phyloP scores from a whole-genome alignment of 768 basidiomycete species.

The Hericium rajendrae region DNA sequence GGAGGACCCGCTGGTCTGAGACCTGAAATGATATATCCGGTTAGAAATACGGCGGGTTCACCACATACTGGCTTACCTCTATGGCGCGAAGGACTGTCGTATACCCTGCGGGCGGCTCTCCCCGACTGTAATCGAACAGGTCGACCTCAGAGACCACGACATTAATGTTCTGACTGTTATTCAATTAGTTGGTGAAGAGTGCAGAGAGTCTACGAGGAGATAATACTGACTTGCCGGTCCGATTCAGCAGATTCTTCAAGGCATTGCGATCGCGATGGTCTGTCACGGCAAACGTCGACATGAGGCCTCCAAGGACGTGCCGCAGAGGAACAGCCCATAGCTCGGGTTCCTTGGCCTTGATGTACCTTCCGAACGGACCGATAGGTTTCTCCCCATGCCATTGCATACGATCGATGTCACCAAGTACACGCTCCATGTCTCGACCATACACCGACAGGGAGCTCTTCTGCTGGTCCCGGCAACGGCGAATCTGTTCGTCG shows the following conservation, averaged over 20 bases:
- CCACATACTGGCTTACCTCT: conserved; percentile 40
- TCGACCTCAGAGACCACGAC: conserved; percentile 66
- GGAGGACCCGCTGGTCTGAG: conserved; percentile 60
- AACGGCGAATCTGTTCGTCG: conserved; percentile 40
- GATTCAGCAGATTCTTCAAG: conserved; percentile 48
- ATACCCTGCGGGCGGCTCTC: conserved; percentile 56
- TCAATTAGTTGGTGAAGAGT: not conserved
- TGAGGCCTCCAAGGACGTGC: conserved; percentile 41
- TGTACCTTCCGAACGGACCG: conserved; percentile 73
- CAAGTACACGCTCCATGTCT: conserved; percentile 49
- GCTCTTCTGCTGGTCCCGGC: conserved; percentile 44
- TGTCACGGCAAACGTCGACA: conserved; percentile 71
- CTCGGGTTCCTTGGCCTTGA: conserved; percentile 59
- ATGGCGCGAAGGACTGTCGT: conserved; percentile 77
- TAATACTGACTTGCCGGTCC: conserved; percentile 51
- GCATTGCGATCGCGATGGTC: conserved; percentile 50
- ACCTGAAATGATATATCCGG: conserved; percentile 39
- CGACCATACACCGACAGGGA: conserved; percentile 52
- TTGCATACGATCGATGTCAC: conserved; percentile 34
- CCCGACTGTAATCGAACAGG: conserved; percentile 68
- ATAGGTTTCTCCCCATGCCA: conserved; percentile 65
- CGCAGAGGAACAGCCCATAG: conserved; percentile 62
- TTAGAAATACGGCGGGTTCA: not conserved
- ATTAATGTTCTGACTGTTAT: conserved; percentile 30
- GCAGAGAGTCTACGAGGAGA: not conserved